phyloP scores from a whole-genome alignment of 192 early-diverging fungal genomes.

The Backusella tuberculispora region DNA sequence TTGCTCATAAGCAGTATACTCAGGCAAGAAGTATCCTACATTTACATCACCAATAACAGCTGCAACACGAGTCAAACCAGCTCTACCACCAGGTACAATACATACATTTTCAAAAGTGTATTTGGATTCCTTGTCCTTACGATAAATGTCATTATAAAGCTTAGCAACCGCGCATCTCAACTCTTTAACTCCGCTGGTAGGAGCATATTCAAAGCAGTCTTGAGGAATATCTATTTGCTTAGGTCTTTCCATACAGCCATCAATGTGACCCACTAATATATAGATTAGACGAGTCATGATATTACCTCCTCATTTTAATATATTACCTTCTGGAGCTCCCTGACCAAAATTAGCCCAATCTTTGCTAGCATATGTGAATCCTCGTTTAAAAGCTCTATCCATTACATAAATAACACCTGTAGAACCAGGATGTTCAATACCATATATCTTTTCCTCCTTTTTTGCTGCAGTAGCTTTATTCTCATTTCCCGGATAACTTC shows the following conservation, averaged over 20 bases:
- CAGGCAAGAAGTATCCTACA: slow-evolving; percentile 58
- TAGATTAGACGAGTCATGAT: not conserved
- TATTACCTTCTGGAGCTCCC: slow-evolving; percentile 54
- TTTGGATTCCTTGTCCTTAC: slow-evolving; percentile 45
- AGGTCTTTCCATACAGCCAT: slow-evolving; percentile 37
- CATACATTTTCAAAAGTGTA: slow-evolving; percentile 58
- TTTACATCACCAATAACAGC: slow-evolving; percentile 51
- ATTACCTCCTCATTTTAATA: not conserved
- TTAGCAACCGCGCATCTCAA: slow-evolving; percentile 50
- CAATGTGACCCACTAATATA: slow-evolving; percentile 35
- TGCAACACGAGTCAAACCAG: slow-evolving; percentile 56
- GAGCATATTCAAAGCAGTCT: slow-evolving; percentile 43
- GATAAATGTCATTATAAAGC: slow-evolving; percentile 52
- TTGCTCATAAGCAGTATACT: slow-evolving; percentile 46
- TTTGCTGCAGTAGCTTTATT: slow-evolving; percentile 30
- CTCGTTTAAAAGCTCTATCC: slow-evolving; percentile 49
- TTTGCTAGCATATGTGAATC: slow-evolving; percentile 46
- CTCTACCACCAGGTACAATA: slow-evolving; percentile 57
- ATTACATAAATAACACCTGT: slow-evolving; percentile 59
- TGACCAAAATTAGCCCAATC: slow-evolving; percentile 44
- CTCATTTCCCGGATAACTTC: slow-evolving; percentile 43
- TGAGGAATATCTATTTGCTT: slow-evolving; percentile 20
- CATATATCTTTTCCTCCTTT: slow-evolving; percentile 24
- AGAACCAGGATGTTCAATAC: slow-evolving; percentile 46
- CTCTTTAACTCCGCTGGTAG: slow-evolving; percentile 45